Percentiles rank a stretch among this genome's conserved stretches.
Conservation (phyloP, 768 basidiomycete genomes). For the Russula sp. region DNA sequence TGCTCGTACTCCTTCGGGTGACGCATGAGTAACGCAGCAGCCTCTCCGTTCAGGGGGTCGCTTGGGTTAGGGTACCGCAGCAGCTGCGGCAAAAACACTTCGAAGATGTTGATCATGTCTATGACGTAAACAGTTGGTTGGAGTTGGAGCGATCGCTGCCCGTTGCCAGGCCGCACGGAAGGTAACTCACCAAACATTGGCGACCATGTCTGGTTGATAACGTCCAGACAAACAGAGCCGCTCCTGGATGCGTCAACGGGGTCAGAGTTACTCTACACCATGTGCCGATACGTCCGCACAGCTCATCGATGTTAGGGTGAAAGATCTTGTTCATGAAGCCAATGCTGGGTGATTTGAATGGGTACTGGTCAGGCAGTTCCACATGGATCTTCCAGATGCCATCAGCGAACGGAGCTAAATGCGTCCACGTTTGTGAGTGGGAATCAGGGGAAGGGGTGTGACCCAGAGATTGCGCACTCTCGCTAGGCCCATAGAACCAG, state of each 20-base stretch:
- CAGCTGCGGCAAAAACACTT: slow-evolving; percentile 95
- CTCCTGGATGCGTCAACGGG: slow-evolving; percentile 48
- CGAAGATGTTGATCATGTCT: slow-evolving; percentile 99
- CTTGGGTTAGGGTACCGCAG: slow-evolving; percentile 97
- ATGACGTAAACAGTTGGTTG: slow-evolving; percentile 6
- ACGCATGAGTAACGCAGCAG: slow-evolving; percentile 93
- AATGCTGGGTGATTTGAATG: slow-evolving; percentile 97
- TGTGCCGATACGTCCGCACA: slow-evolving; percentile 43
- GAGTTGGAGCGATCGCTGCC: background rate
- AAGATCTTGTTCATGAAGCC: slow-evolving; percentile 99
- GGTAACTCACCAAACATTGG: slow-evolving; percentile 89
- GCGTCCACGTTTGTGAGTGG: background rate
- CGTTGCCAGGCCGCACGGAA: slow-evolving; percentile 14
- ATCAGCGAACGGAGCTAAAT: slow-evolving; percentile 87
- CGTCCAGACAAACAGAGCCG: slow-evolving; percentile 96
- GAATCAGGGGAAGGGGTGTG: background rate
- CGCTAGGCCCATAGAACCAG: slow-evolving; percentile 86
- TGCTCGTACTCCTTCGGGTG: slow-evolving; percentile 94
- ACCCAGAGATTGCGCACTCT: slow-evolving; percentile 61
- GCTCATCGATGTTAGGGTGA: slow-evolving; percentile 98
- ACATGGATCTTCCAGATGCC: slow-evolving; percentile 99
- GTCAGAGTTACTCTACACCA: slow-evolving; percentile 18
- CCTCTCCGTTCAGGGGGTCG: slow-evolving; percentile 97
- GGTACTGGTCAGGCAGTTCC: slow-evolving; percentile 96
- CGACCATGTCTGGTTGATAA: slow-evolving; percentile 99